These are phyloP conservation scores for Boletellus sp. DNA, from an alignment of 768 basidiomycete genomes.

Conservation along the genomic window DNA sequence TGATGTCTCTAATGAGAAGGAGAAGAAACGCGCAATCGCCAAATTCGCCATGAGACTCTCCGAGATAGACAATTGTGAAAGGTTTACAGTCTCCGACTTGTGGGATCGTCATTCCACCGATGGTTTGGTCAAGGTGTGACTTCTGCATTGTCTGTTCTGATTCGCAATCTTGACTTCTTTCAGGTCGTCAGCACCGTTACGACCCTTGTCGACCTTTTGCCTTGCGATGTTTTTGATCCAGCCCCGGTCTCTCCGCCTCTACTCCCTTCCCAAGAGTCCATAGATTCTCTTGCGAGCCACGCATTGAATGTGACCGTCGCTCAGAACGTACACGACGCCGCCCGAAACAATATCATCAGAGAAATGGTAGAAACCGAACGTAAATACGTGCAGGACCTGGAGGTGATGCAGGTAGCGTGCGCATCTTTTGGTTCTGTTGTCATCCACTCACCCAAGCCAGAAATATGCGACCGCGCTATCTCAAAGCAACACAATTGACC, in stretches of 20 bases:
- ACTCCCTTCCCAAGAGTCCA: constrained; percentile 53
- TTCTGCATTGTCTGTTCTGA: not conserved
- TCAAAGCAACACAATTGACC: constrained; percentile 80
- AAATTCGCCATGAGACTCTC: constrained; percentile 89
- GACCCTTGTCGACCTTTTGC: constrained; percentile 74
- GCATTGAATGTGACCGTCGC: constrained; percentile 38
- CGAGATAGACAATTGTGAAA: constrained; percentile 64
- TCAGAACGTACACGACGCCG: constrained; percentile 58
- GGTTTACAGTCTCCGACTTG: constrained; percentile 89
- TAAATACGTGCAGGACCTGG: constrained; percentile 94
- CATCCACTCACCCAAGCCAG: constrained; percentile 39
- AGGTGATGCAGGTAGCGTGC: constrained; percentile 83
- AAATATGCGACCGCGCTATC: constrained; percentile 85
- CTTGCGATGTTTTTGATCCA: constrained; percentile 63
- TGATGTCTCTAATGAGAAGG: constrained; percentile 71
- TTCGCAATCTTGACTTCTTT: not conserved
- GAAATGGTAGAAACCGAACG: constrained; percentile 95
- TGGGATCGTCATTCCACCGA: constrained; percentile 90
- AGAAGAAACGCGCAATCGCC: constrained; percentile 87
- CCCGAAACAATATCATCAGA: constrained; percentile 72
- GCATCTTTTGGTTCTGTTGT: constrained; percentile 1
- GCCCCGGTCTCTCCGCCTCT: constrained; percentile 56
- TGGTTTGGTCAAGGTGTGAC: constrained; percentile 85
- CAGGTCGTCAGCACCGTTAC: constrained; percentile 91
- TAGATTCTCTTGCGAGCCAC: constrained; percentile 53